phyloP scores from a whole-genome alignment of 306 rosid genomes.

The Sicyos edulis region DNA sequence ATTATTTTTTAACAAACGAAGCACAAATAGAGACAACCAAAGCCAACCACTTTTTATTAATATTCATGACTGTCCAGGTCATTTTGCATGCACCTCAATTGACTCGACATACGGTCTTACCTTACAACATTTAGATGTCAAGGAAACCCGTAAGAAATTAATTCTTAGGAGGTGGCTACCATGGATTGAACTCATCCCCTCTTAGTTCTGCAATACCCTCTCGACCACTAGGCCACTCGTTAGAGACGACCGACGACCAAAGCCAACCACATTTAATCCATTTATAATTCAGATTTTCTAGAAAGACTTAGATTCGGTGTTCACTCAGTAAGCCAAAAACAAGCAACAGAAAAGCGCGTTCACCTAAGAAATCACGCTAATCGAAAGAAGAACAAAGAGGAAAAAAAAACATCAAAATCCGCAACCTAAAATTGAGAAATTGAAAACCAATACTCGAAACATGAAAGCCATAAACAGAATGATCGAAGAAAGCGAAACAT shows the following conservation, averaged over 20 bases:
- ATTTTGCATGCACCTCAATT: too few species aligned
- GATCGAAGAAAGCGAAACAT: background rate
- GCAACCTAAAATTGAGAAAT: slow-evolving; percentile 1
- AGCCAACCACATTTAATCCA: background rate
- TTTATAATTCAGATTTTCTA: background rate
- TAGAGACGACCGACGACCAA: background rate
- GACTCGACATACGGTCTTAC: too few species aligned
- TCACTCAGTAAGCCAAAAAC: background rate
- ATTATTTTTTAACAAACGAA: background rate
- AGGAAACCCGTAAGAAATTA: too few species aligned
- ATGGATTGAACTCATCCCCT: too few species aligned
- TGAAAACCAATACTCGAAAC: slow-evolving; percentile 6
- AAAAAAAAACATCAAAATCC: background rate
- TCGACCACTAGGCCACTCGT: too few species aligned
- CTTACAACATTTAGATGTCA: too few species aligned
- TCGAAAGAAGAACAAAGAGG: background rate
- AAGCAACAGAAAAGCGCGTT: background rate
- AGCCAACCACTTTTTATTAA: too few species aligned
- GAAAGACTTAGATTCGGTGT: background rate
- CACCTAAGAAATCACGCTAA: background rate
- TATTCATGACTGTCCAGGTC: too few species aligned
- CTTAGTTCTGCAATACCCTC: too few species aligned
- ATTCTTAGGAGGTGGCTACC: too few species aligned
- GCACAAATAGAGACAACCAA: background rate
- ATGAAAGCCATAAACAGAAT: background rate